Conservation (phyloP, 2,329 filamentous ascomycete species). For the Triangularia setosa region DNA sequence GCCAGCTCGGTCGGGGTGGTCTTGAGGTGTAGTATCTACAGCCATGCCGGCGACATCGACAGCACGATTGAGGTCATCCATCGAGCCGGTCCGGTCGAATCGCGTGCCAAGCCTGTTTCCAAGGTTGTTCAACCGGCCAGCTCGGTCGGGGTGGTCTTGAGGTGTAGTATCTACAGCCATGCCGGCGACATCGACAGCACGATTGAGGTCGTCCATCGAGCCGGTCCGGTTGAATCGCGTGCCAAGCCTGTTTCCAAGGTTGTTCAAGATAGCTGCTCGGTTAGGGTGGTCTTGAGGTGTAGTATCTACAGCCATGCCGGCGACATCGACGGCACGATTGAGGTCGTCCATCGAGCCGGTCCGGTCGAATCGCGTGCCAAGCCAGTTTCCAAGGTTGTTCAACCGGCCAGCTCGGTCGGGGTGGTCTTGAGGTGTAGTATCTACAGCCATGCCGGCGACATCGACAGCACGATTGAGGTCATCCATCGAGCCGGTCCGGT, state of each 20-base stretch:
- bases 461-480: too few relatives aligned
- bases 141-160: constrained; percentile 3
- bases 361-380: too few relatives aligned
- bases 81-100: background rate
- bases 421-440: constrained; percentile 6
- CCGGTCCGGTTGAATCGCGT: too few relatives aligned
- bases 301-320: too few relatives aligned
- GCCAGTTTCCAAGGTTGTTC: background rate
- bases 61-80: constrained; percentile 1
- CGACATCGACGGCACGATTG: constrained; percentile 4
- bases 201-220: background rate
- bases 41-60: too few relatives aligned
- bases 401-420: background rate
- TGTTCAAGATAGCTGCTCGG: background rate
- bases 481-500: background rate
- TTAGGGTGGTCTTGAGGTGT: constrained; percentile 4
- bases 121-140: background rate
- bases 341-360: background rate
- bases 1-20: too few relatives aligned
- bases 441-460: too few relatives aligned
- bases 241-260: background rate
- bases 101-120: background rate
- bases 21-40: too few relatives aligned
- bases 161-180: background rate
- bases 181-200: constrained; percentile 5